These are phyloP conservation scores for Fusarium burgessii DNA, from an alignment of 2,329 filamentous ascomycete genomes.

Conservation along the genomic window DNA sequence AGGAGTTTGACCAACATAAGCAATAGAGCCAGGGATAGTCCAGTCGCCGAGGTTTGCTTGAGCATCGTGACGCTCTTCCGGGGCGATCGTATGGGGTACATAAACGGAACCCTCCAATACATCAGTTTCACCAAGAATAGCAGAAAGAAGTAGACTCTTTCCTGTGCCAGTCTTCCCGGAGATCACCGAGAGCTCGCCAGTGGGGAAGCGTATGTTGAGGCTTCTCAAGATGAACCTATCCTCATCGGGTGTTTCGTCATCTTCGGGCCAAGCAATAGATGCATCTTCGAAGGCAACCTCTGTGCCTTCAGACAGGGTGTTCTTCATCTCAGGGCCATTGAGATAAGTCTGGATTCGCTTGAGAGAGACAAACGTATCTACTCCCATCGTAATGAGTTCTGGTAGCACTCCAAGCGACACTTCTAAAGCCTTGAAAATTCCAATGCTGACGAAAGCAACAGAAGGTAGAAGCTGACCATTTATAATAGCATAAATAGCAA, in stretches of 20 bases:
- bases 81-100: constrained; percentile 62
- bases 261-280: constrained; percentile 79
- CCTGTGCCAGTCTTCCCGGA: constrained; percentile 83
- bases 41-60: constrained; percentile 74
- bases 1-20: constrained; percentile 82
- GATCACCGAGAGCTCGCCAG: constrained; percentile 77
- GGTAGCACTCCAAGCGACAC: constrained; percentile 77
- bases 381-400: constrained; percentile 75
- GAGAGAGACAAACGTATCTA: constrained; percentile 80
- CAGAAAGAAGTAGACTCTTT: constrained; percentile 79
- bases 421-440: constrained; percentile 80
- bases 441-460: constrained; percentile 82
- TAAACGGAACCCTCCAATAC: constrained; percentile 72
- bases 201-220: constrained; percentile 74
- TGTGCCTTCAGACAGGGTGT: constrained; percentile 65
- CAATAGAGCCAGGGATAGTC: constrained; percentile 76
- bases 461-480: constrained; percentile 75
- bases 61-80: constrained; percentile 68
- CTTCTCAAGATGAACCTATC: constrained; percentile 74
- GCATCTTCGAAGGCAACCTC: constrained; percentile 75
- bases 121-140: constrained; percentile 81
- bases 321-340: constrained; percentile 71
- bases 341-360: constrained; percentile 80
- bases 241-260: constrained; percentile 67
- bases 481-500: constrained; percentile 75